Conservation (phyloP, 768 basidiomycete genomes). For the Pisolithus marmoratus region DNA sequence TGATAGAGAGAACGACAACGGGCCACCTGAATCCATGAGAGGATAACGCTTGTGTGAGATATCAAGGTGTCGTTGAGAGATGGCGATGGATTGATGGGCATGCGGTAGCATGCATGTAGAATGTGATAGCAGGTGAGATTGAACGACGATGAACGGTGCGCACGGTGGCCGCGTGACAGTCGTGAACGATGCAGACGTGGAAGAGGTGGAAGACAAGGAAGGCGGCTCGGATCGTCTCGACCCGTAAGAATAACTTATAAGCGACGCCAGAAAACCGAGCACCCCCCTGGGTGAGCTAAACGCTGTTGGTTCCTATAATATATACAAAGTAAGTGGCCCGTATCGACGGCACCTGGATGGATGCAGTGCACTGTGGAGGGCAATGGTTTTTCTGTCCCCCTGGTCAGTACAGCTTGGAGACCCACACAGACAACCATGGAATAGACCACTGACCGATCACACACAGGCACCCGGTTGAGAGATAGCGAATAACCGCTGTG, state of each 20-base stretch:
- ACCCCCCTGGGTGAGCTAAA: conserved; percentile 9
- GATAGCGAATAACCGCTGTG: no score
- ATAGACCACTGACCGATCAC: no score
- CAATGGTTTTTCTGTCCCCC: neutral
- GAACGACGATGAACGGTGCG: conserved; percentile 7
- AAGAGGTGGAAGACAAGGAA: conserved; percentile 1
- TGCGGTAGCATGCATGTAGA: conserved; percentile 24
- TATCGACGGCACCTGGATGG: neutral
- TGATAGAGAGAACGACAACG: neutral
- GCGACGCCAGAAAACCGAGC: conserved; percentile 1
- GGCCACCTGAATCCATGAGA: neutral
- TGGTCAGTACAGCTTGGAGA: neutral
- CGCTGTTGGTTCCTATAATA: neutral
- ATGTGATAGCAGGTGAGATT: conserved; percentile 11
- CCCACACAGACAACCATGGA: no score
- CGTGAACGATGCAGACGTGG: conserved; percentile 14
- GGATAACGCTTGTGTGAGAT: conserved; percentile 9
- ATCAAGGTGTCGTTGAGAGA: conserved; percentile 11
- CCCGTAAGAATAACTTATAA: neutral
- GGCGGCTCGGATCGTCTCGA: no score
- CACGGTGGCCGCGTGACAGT: conserved; percentile 12
- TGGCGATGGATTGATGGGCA: conserved; percentile 19
- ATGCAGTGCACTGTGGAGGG: conserved; percentile 4
- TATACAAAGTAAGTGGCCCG: neutral
- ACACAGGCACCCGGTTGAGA: no score